Evolutionary conservation across 495 filamentous ascomycete genomes (phyloP).

Genomic region (Ascobolus immersus): DNA sequence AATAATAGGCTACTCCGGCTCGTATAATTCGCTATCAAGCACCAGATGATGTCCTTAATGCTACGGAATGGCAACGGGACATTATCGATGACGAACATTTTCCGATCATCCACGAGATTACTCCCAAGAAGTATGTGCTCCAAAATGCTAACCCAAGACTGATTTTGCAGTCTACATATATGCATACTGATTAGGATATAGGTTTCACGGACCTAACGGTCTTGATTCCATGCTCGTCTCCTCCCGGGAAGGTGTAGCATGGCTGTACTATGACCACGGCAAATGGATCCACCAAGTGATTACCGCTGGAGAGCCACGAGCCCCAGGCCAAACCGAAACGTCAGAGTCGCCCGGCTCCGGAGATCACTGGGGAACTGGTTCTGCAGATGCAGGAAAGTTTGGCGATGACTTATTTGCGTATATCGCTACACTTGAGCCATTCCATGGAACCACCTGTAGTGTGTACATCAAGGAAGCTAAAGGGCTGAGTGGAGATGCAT

Average conservation of each 20-base stretch:
- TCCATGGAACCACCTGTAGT: slow-evolving; percentile 4
- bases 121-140: slow-evolving; percentile 5
- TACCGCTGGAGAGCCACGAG: neutral
- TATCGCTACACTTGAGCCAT: slow-evolving; percentile 8
- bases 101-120: slow-evolving; percentile 9
- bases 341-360: neutral
- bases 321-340: neutral
- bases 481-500: neutral
- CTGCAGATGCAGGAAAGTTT: slow-evolving; percentile 7
- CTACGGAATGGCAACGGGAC: slow-evolving; percentile 9
- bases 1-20: slow-evolving; percentile 6
- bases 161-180: neutral
- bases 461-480: neutral
- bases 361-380: slow-evolving; percentile 8
- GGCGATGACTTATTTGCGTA: slow-evolving; percentile 9
- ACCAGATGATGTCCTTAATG: slow-evolving; percentile 3
- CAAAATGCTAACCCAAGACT: too few species aligned
- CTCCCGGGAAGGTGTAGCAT: slow-evolving; percentile 10
- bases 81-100: slow-evolving; percentile 10
- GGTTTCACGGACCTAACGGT: slow-evolving; percentile 8
- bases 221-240: slow-evolving; percentile 10
- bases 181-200: neutral
- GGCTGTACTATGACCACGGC: slow-evolving; percentile 6
- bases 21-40: slow-evolving; percentile 10
- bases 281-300: neutral